Base-by-base conservation (phyloP, 2,329 filamentous ascomycete genomes). In the Talaromyces sp. region DNA sequence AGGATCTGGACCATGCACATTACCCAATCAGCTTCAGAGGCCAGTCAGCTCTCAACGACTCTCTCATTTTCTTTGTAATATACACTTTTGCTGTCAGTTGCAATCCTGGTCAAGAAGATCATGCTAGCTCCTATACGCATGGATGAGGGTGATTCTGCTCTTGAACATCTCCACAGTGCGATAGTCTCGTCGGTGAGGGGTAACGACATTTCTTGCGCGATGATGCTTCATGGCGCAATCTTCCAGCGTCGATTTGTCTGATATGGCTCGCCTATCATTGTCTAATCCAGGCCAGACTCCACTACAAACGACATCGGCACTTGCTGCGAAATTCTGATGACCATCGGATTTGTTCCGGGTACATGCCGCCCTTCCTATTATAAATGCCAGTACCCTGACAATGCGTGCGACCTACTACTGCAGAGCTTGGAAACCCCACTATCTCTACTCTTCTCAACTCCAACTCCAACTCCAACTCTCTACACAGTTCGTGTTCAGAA, bases 221-320 rank as follows among this genome's bases (percentile, higher is more conserved):
- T 59, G 56, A 59, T 59, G 56, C 22, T 22, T 59, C 39, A 59
- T 59, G 37, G 56, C 56, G 56, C 56, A 59, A 59, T 59, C 19
- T 11, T 39, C 50, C 39, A 15, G 54, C 33, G 17, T 37, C 35
- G 54, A 11, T 37, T 22, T 22, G 19, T 11, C 56, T 58, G 37
- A 58, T 27, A 43, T 6, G 22, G 17, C 35, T 43, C 35, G 56
- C 19, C 37, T 58, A 41, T 43, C 35, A n/a, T 11, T 13, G 19
- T 41, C 54, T n/a, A 33, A 31, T 31, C 47, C 15, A 31, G 25
- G 45, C 2, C 31, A 35, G 50, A 35, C 50, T 56, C 50, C 50
- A 37, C 50, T 31, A 37, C 43, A 47, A 17, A 50, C 13, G 27
- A 15, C 49, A 33, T 52, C 47, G 50, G 27, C 19, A 52, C 49